Evolutionary conservation across 371 early-diverging fungal genomes (phyloP), one percentile per base, ranked within the genome.

Genomic region (Mucor mucedo): DNA sequence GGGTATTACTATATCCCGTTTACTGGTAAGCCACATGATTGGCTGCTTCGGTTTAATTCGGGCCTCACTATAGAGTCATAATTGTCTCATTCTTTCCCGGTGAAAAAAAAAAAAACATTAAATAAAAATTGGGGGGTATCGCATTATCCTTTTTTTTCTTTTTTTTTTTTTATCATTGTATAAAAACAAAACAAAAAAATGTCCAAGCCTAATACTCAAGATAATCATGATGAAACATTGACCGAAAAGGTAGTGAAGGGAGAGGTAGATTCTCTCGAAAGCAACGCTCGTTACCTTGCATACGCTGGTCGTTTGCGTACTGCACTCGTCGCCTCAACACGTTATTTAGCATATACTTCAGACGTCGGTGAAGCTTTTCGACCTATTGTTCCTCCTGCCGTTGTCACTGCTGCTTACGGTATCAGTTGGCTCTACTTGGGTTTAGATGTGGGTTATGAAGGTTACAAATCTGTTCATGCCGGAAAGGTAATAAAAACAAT

Each of bases 281-380:
- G 82, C 30, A 74, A 73, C 8, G 84, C 84, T n/a, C 88, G 91
- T 71, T 89, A 86, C 52, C 75, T 89, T 28, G 91, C 84, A 27
- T 90, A 90, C 63, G 83, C 73, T 52, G 86, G 83, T 68, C 87
- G 92, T 28, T 69, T 90, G 41, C 72, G 82, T 45, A 87, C 75
- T 9, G 80, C 88, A 29, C 66, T 87, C 28, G 62, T 71, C 6
- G 88, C 87, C 21, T 86, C 85, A 10, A 75, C 79, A 21, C 80
- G 89, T 33, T 86, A 87, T 62, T 76, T 90, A 49, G 91, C 89
- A 14, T 91, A 88, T 68, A 85, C 88, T 5, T 87, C 85, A 13
- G 91, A 91, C 62, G 82, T 91, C 28, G 93, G 93, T 40, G 93
- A 93, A 65, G 91, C 91, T 3, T 89, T 93, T 65, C 80, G 93